phyloP scores from a whole-genome alignment of 495 filamentous ascomycete species.

The Elasticomyces elasticus region DNA sequence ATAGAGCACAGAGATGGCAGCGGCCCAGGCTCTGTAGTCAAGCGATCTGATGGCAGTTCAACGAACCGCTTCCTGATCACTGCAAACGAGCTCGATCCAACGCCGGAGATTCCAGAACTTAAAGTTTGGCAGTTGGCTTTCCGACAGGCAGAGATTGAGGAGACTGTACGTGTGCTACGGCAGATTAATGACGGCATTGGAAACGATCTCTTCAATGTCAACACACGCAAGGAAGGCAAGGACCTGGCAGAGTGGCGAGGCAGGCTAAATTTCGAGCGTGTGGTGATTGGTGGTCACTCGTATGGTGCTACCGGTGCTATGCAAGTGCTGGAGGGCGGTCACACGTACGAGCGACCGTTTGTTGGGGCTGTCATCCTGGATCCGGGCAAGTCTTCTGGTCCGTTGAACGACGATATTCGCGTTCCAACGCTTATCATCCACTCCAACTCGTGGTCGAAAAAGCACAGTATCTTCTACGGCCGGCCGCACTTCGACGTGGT shows the following conservation, averaged over 20 bases:
- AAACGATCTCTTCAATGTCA: constrained; percentile 22
- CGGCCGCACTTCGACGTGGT: constrained; percentile 45
- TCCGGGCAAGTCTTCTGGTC: constrained; percentile 44
- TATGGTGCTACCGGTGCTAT: constrained; percentile 46
- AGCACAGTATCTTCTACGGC: constrained; percentile 38
- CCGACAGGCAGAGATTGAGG: constrained; percentile 45
- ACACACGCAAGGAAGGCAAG: constrained; percentile 24
- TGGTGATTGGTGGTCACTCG: constrained; percentile 43
- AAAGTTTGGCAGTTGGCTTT: constrained; percentile 41
- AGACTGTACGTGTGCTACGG: constrained; percentile 36
- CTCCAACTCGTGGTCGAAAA: constrained; percentile 43
- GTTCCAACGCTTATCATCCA: constrained; percentile 43
- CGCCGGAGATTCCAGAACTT: constrained; percentile 30
- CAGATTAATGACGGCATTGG: constrained; percentile 38
- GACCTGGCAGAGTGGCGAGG: constrained; percentile 27
- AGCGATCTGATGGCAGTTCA: constrained; percentile 23
- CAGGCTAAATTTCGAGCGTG: constrained; percentile 30
- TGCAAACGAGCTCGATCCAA: constrained; percentile 7
- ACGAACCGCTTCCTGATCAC: constrained; percentile 24
- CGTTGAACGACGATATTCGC: constrained; percentile 40
- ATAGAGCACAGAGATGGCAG: constrained; percentile 48
- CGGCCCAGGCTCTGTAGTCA: constrained; percentile 39
- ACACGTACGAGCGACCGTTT: constrained; percentile 28
- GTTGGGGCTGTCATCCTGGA: constrained; percentile 40
- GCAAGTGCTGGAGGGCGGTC: constrained; percentile 35